These are phyloP conservation scores for Podospora fimiseda DNA, from an alignment of 495 filamentous ascomycete genomes.

Conservation along the genomic window DNA sequence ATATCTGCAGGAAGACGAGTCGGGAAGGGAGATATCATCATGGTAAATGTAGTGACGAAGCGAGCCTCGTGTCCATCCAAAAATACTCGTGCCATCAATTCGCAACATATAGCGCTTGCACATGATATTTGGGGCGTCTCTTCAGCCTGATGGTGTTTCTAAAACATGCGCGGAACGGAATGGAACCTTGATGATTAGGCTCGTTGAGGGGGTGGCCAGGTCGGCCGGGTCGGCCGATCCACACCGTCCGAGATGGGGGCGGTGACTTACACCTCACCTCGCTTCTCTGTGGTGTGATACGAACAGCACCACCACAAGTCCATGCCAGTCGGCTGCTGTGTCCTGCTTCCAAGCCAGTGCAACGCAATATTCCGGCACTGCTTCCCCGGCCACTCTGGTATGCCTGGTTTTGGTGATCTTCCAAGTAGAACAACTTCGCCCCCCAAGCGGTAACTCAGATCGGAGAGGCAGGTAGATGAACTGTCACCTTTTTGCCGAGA, in stretches of 20 bases:
- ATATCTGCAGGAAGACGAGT: neutral
- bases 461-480: neutral
- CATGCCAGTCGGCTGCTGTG: constrained; percentile 8
- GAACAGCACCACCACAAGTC: constrained; percentile 12
- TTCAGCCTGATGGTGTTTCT: constrained; percentile 9
- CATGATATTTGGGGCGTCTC: too few relatives aligned
- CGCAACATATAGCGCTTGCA: too few relatives aligned
- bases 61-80: too few relatives aligned
- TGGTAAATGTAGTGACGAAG: constrained; percentile 12
- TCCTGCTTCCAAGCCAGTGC: constrained; percentile 4
- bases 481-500: neutral
- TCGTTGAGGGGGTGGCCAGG: constrained; percentile 5
- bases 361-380: constrained; percentile 16
- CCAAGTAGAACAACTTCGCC: neutral
- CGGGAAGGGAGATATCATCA: constrained; percentile 1
- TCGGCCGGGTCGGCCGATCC: constrained; percentile 3
- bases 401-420: neutral
- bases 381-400: constrained; percentile 14
- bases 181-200: constrained; percentile 15
- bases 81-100: too few relatives aligned
- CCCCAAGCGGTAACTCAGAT: neutral
- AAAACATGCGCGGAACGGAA: constrained; percentile 5
- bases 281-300: constrained; percentile 23
- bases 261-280: constrained; percentile 26
- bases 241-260: constrained; percentile 17